Conservation (phyloP, 176 grass and related monocot species). For the Avena eriantha region DNA sequence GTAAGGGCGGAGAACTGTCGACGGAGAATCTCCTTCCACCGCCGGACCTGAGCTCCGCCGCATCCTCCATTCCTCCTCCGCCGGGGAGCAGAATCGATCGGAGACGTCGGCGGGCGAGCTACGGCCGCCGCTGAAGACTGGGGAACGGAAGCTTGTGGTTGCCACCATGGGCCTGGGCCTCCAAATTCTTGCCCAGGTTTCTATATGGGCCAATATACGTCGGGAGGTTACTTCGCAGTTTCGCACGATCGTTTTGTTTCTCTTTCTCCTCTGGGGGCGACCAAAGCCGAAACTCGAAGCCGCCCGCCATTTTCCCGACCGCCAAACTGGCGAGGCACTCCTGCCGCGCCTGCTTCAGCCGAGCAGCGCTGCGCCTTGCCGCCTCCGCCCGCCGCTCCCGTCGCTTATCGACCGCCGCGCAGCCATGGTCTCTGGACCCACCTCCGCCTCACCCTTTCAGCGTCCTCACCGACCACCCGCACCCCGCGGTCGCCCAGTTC, state of each 20-base stretch:
- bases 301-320: conserved; percentile 15
- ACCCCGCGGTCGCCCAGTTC: conserved; percentile 64
- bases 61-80: background rate
- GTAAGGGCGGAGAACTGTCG: background rate
- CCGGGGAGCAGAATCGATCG: background rate
- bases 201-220: background rate
- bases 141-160: background rate
- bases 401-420: background rate
- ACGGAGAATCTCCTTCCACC: background rate
- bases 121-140: background rate
- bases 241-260: background rate
- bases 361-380: conserved; percentile 18
- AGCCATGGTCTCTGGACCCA: background rate
- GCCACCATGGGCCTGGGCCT: background rate
- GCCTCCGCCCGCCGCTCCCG: background rate
- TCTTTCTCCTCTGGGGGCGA: background rate
- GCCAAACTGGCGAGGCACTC: conserved; percentile 20
- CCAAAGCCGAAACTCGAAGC: background rate
- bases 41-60: background rate
- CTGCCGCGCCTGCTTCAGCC: background rate
- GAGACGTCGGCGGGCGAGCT: background rate
- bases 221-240: background rate
- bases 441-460: conserved; percentile 4
- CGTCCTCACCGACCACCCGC: conserved; percentile 49
- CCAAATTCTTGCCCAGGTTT: background rate